Evolutionary conservation across 192 early-diverging fungal species (phyloP).

Genomic region (Linnemannia elongata): DNA sequence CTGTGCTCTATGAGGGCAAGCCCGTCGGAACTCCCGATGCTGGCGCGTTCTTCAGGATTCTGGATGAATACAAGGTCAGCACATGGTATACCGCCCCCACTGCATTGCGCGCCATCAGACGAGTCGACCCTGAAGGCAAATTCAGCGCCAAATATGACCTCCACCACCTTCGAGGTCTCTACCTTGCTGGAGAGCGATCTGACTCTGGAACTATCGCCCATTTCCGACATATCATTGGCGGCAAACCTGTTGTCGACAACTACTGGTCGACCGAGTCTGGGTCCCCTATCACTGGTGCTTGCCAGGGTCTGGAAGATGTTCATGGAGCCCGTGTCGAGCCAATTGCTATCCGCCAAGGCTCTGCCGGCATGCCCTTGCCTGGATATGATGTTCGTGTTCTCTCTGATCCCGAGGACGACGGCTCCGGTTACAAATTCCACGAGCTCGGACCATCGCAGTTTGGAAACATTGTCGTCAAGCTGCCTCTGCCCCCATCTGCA

Average conservation of each 20-base stretch:
- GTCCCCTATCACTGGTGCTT: conserved; percentile 82
- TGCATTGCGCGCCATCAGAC: conserved; percentile 82
- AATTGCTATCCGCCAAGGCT: conserved; percentile 69
- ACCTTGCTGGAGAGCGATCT: conserved; percentile 86
- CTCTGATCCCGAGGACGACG: conserved; percentile 62
- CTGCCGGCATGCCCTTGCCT: conserved; percentile 84
- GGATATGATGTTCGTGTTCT: conserved; percentile 81
- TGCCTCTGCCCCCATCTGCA: conserved; percentile 86
- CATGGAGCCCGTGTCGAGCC: conserved; percentile 48
- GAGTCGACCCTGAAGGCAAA: conserved; percentile 80
- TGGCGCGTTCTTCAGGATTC: conserved; percentile 83
- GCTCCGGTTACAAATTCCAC: conserved; percentile 7
- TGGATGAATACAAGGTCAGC: conserved; percentile 81
- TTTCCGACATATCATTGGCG: conserved; percentile 59
- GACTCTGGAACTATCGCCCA: conserved; percentile 83
- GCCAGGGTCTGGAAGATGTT: conserved; percentile 66
- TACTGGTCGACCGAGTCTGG: conserved; percentile 95
- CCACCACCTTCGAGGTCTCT: conserved; percentile 70
- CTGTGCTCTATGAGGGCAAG: conserved; percentile 90
- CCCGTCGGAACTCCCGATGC: conserved; percentile 86
- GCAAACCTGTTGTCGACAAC: conserved; percentile 81
- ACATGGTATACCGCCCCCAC: conserved; percentile 90
- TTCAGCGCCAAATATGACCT: conserved; percentile 73
- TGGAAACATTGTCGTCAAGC: conserved; percentile 82
- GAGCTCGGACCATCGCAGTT: conserved; percentile 71